Evolutionary conservation across 129 eudicot species (phyloP).

Genomic region (Sambucus nigra): DNA sequence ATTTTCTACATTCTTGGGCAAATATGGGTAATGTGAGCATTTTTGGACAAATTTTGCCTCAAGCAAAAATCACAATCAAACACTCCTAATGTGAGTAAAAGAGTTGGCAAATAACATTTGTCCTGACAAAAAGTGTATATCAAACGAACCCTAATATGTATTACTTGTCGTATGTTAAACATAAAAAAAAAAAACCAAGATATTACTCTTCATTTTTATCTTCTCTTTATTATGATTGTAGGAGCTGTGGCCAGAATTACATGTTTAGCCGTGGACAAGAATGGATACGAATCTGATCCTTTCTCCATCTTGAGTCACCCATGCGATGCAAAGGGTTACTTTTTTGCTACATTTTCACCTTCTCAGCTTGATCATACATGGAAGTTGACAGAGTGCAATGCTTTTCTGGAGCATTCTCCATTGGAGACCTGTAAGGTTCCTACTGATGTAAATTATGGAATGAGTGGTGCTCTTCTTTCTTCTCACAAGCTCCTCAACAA

Average conservation of each 20-base stretch:
- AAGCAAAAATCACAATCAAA: no score
- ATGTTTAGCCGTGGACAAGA: constrained; percentile 14
- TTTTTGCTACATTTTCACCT: constrained; percentile 10
- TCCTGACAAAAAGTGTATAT: no score
- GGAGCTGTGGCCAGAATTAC: constrained; percentile 22
- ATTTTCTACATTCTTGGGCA: no score
- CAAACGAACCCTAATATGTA: no score
- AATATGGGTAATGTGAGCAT: no score
- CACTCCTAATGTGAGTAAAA: no score
- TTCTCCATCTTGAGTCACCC: constrained; percentile 19
- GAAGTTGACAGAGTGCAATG: constrained; percentile 18
- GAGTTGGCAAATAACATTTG: no score
- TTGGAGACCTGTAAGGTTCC: constrained; percentile 13
- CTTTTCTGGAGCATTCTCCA: constrained; percentile 19
- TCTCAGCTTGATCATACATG: constrained; percentile 3
- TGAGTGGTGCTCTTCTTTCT: constrained; percentile 15
- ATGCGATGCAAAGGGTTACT: constrained; percentile 27
- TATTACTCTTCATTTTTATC: no score
- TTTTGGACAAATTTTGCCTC: no score
- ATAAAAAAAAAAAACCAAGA: no score
- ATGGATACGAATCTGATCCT: constrained; percentile 28
- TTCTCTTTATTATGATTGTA: not conserved
- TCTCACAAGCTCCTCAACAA: constrained; percentile 2
- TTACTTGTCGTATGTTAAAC: no score
- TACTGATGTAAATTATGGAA: constrained; percentile 11